These are phyloP conservation scores for Boletus tylopilopsis DNA, from an alignment of 768 basidiomycete species.

Conservation along the genomic window DNA sequence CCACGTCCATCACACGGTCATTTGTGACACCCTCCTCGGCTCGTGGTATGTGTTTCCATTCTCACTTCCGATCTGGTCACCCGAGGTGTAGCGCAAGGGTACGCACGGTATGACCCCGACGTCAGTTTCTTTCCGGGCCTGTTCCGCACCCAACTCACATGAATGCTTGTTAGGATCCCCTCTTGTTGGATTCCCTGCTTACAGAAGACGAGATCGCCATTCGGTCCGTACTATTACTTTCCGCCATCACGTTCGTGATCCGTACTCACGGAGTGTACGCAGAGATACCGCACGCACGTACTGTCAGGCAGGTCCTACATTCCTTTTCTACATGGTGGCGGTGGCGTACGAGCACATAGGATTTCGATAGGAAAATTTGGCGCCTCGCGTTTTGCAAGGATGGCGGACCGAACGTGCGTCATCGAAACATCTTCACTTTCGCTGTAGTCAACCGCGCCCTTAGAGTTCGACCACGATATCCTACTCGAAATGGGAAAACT, in stretches of 20 bases:
- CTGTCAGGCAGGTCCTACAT: slow-evolving; percentile 57
- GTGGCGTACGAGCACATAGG: neutral
- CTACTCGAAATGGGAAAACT: slow-evolving; percentile 91
- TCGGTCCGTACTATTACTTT: slow-evolving; percentile 48
- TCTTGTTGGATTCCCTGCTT: slow-evolving; percentile 73
- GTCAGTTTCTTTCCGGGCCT: slow-evolving; percentile 10
- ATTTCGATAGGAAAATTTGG: slow-evolving; percentile 63
- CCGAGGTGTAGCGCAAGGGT: slow-evolving; percentile 14
- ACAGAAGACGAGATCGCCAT: slow-evolving; percentile 90
- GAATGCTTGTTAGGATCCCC: slow-evolving; percentile 61
- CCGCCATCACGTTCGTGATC: neutral
- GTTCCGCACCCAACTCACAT: slow-evolving; percentile 1
- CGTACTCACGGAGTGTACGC: slow-evolving; percentile 1
- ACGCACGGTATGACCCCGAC: slow-evolving; percentile 18
- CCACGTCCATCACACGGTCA: slow-evolving; percentile 12
- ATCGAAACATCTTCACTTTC: neutral
- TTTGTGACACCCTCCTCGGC: slow-evolving; percentile 18
- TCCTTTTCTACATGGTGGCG: neutral
- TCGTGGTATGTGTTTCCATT: slow-evolving; percentile 15
- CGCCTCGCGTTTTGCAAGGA: slow-evolving; percentile 84
- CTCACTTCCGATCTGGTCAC: neutral
- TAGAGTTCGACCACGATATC: slow-evolving; percentile 74
- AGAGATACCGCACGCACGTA: slow-evolving; percentile 80
- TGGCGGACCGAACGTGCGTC: slow-evolving; percentile 81
- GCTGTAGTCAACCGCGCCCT: neutral